These are phyloP conservation scores for Hanseniaspora meyeri DNA, from an alignment of 805 yeast species.

Conservation along the genomic window DNA sequence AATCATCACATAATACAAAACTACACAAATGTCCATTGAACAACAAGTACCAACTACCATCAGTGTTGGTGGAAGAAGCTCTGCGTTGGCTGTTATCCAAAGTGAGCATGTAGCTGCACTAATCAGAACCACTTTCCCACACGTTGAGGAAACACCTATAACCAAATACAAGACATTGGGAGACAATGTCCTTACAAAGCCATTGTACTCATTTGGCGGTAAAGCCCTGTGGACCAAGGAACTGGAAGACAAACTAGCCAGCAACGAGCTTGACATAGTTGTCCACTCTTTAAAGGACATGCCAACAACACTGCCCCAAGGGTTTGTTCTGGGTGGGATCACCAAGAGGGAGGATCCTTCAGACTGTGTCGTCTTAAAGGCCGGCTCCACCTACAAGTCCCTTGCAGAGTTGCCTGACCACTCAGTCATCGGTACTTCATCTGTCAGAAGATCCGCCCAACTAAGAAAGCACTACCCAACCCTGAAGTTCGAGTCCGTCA, in stretches of 20 bases:
- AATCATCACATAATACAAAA: background rate
- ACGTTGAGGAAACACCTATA: conserved; percentile 52
- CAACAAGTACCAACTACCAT: conserved; percentile 16
- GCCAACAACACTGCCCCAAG: conserved; percentile 85
- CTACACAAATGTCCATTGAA: background rate
- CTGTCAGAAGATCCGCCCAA: conserved; percentile 89
- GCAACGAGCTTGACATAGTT: conserved; percentile 67
- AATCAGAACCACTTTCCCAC: conserved; percentile 50
- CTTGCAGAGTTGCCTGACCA: conserved; percentile 73
- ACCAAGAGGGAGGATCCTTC: conserved; percentile 82
- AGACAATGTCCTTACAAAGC: conserved; percentile 72
- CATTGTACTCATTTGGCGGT: conserved; percentile 90
- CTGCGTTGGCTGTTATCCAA: conserved; percentile 78
- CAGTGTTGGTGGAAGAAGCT: conserved; percentile 77
- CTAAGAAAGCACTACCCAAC: conserved; percentile 65
- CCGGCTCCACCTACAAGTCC: conserved; percentile 47
- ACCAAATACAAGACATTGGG: conserved; percentile 78
- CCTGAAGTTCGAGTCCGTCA: conserved; percentile 64
- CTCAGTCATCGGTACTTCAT: conserved; percentile 84
- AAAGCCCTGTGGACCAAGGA: conserved; percentile 95
- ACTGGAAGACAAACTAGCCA: conserved; percentile 62
- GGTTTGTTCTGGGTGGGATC: conserved; percentile 79
- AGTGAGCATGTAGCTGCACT: conserved; percentile 55
- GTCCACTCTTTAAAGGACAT: conserved; percentile 89
- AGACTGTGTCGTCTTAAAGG: conserved; percentile 75